Conservation (phyloP, 495 filamentous ascomycete species). For the Penicillium salamii region DNA sequence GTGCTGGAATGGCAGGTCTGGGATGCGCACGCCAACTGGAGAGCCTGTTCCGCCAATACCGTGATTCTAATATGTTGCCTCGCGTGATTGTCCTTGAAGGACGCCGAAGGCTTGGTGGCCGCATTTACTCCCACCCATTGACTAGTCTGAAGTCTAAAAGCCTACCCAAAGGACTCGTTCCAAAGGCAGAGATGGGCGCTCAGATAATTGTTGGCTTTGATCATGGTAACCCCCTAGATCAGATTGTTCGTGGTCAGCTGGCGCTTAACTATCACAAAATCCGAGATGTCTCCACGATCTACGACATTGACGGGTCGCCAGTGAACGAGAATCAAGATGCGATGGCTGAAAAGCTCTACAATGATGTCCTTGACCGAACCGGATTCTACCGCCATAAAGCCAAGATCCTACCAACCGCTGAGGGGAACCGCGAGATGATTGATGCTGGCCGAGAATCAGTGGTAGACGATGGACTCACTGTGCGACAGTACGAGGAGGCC, state of each 20-base stretch:
- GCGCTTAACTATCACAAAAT: slow-evolving; percentile 82
- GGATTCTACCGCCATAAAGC: slow-evolving; percentile 82
- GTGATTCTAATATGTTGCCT: slow-evolving; percentile 62
- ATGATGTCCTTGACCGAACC: slow-evolving; percentile 87
- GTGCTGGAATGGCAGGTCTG: slow-evolving; percentile 91
- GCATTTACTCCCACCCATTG: slow-evolving; percentile 89
- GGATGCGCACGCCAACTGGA: slow-evolving; percentile 91
- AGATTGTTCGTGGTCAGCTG: slow-evolving; percentile 86
- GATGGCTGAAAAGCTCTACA: slow-evolving; percentile 85
- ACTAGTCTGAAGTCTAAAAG: slow-evolving; percentile 52
- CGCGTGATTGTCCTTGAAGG: slow-evolving; percentile 84
- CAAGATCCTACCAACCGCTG: slow-evolving; percentile 63
- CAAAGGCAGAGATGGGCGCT: slow-evolving; percentile 91
- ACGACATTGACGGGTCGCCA: slow-evolving; percentile 79
- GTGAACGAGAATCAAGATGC: slow-evolving; percentile 79
- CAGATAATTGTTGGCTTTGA: slow-evolving; percentile 98
- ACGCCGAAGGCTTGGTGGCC: slow-evolving; percentile 81
- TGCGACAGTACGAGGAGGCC: slow-evolving; percentile 66
- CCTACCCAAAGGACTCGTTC: slow-evolving; percentile 51
- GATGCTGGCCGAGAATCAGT: slow-evolving; percentile 75
- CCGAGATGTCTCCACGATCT: slow-evolving; percentile 81
- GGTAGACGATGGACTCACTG: slow-evolving; percentile 65
- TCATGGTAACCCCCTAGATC: slow-evolving; percentile 87
- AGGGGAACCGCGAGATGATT: slow-evolving; percentile 83
- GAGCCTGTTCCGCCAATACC: slow-evolving; percentile 74